Evolutionary conservation across 176 grass and related monocot genomes (phyloP).

Genomic region (Cenchrus purpureus): DNA sequence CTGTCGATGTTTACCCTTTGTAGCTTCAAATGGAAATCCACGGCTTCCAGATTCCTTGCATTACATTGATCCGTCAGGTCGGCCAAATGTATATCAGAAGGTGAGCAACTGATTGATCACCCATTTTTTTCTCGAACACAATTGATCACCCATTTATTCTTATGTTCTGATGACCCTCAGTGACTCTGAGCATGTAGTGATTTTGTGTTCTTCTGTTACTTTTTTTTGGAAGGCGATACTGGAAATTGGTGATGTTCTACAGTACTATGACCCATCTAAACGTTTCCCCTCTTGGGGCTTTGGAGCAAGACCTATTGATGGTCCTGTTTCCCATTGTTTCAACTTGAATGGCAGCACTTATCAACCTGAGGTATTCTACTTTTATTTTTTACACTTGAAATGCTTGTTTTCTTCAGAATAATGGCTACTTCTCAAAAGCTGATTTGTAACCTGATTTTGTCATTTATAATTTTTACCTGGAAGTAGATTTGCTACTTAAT

Average conservation of each 20-base stretch:
- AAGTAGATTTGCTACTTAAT: conserved; percentile 30
- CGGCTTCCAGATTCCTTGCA: conserved; percentile 98
- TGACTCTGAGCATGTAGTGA: conserved; percentile 32
- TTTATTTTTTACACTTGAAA: conserved; percentile 26
- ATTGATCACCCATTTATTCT: conserved; percentile 32
- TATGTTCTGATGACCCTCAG: conserved; percentile 38
- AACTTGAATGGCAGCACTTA: conserved; percentile 96
- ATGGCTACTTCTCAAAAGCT: conserved; percentile 2
- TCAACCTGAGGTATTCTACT: conserved; percentile 71
- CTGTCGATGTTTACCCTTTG: conserved; percentile 29
- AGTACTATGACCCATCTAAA: conserved; percentile 82
- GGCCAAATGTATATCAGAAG: conserved; percentile 99
- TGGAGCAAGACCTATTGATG: conserved; percentile 98
- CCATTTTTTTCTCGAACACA: not conserved
- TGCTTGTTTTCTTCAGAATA: conserved; percentile 22
- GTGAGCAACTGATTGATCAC: conserved; percentile 58
- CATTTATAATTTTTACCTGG: not conserved
- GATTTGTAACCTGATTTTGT: conserved; percentile 10
- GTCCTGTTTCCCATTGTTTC: conserved; percentile 96
- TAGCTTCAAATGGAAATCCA: conserved; percentile 99
- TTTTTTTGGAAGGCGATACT: conserved; percentile 75
- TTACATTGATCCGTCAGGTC: conserved; percentile 97
- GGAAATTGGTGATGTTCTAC: conserved; percentile 91
- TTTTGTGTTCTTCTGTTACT: conserved; percentile 28
- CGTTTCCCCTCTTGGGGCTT: conserved; percentile 92